Conservation (phyloP, 1,284 basidiomycete genomes). For the Cutaneotrichosporon sp. region DNA sequence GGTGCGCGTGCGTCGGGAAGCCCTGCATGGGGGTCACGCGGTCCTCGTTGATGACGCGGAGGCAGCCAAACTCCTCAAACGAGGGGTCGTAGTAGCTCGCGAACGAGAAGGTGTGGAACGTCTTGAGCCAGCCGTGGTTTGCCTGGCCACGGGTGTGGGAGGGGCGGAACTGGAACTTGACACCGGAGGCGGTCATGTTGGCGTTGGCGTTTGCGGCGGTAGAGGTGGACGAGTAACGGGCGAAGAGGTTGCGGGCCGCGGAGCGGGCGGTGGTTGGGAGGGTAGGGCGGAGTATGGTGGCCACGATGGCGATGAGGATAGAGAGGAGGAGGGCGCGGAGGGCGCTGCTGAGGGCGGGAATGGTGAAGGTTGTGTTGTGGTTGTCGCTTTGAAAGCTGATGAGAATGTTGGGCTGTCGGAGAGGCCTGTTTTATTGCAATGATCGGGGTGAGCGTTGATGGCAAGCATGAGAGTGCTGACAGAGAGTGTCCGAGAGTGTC, state of each 20-base stretch:
- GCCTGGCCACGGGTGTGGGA: conserved; percentile 73
- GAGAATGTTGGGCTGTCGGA: not conserved
- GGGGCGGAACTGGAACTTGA: conserved; percentile 53
- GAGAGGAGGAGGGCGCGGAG: conserved; percentile 8
- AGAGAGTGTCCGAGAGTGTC: too few species aligned
- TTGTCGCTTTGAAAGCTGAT: conserved; percentile 2
- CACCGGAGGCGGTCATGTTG: conserved; percentile 4
- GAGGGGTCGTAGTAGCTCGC: conserved; percentile 66
- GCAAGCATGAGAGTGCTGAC: not conserved
- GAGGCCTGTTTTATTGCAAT: not conserved
- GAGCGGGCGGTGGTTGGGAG: conserved; percentile 10
- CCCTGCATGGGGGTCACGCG: conserved; percentile 62
- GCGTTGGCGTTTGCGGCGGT: conserved; percentile 5
- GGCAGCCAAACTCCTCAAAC: conserved; percentile 50
- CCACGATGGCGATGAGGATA: conserved; percentile 18
- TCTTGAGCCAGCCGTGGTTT: conserved; percentile 87
- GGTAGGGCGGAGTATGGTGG: conserved; percentile 21
- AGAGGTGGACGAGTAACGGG: conserved; percentile 1
- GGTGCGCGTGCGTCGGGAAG: conserved; percentile 81
- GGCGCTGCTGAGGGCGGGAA: conserved; percentile 1
- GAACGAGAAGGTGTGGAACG: conserved; percentile 79
- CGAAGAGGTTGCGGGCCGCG: conserved; percentile 10
- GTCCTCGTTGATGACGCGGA: conserved; percentile 64
- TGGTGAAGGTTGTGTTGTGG: conserved; percentile 9
- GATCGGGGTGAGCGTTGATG: not conserved